Evolutionary conservation across 148 eudicot genomes (phyloP).

Genomic region (Bassia scoparia): DNA sequence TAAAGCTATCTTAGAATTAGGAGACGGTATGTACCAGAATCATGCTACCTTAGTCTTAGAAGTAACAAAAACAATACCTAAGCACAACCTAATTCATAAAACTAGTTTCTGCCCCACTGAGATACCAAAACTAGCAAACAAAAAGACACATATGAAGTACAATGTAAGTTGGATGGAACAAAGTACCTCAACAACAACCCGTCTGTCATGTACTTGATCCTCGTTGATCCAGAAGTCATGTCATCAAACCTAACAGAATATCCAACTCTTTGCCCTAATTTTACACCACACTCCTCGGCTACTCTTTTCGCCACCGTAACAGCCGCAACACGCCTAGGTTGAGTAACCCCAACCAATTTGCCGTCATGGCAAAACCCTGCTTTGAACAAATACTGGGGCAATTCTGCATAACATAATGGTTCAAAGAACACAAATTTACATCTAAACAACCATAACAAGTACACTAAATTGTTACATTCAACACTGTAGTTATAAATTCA

Average conservation of each 20-base stretch:
- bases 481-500: not conserved
- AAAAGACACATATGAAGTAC: not conserved
- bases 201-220: slow-evolving; percentile 97
- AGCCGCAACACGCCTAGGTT: slow-evolving; percentile 98
- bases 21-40: too few species aligned
- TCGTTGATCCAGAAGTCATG: slow-evolving; percentile 70
- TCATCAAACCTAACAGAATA: slow-evolving; percentile 93
- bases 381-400: slow-evolving; percentile 74
- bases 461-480: not conserved
- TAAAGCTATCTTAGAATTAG: too few species aligned
- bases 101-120: not conserved
- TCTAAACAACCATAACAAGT: not conserved
- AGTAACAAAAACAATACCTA: not conserved
- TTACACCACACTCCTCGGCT: slow-evolving; percentile 85
- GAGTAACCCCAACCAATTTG: slow-evolving; percentile 79
- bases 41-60: too few species aligned
- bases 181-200: slow-evolving; percentile 79
- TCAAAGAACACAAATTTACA: slow-evolving; percentile 5
- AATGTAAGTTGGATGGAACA: not conserved
- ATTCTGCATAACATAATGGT: slow-evolving; percentile 36
- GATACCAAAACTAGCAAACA: not conserved
- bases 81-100: not conserved
- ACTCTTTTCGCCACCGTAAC: slow-evolving; percentile 92
- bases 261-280: slow-evolving; percentile 80
- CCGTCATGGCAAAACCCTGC: slow-evolving; percentile 75